Evolutionary conservation across 2,329 filamentous ascomycete genomes (phyloP), one percentile per base, ranked within the genome.

Genomic region (Endoconidiophora laricicola): DNA sequence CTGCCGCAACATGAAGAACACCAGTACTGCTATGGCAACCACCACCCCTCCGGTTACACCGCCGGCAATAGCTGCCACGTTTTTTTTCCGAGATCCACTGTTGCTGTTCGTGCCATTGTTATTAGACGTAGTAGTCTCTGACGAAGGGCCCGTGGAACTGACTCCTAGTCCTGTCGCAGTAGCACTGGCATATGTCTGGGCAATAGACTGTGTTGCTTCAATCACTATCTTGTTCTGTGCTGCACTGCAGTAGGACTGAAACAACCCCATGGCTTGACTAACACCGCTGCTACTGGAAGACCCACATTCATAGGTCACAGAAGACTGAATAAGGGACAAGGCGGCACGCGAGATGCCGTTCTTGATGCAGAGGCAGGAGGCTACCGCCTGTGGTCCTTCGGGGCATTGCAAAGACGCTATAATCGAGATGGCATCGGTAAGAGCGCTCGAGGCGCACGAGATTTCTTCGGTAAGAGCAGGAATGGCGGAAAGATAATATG

Each of bases 401-500:
- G 44, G 50, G 16, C 45, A 52, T 22, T 52, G 50, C 4, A 23
- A 40, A 18, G 40, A 44, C 14, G 41, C 41, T 26, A 43, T 23
- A 2, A 41, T 37, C 3, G 39, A 48, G 10, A 55, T 33, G 37
- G 44, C 54, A 36, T 44, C 22, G 29, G 23, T 18, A 16, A 76
- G 54, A 0, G 63, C 72, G 0, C 56, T 60, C 49, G 66, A 62
- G 1, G 70, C 72, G 49, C 72, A 76, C 0, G 60, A 56, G 0
- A 63, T 64, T 0, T 76, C 61, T 0, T 65, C 62, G 40, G 61
- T 65, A 53, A 62, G 76, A 51, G 69, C 60, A 0, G 69, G 62
- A 24, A 76, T 58, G 10, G 67, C 73, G 1, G 71, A 73, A 51
- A 76, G 69, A 52, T 73, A 71, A 56, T 75, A 77, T 0, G 70